Conservation (phyloP, 129 eudicot genomes). For the Artemisia argyi region DNA sequence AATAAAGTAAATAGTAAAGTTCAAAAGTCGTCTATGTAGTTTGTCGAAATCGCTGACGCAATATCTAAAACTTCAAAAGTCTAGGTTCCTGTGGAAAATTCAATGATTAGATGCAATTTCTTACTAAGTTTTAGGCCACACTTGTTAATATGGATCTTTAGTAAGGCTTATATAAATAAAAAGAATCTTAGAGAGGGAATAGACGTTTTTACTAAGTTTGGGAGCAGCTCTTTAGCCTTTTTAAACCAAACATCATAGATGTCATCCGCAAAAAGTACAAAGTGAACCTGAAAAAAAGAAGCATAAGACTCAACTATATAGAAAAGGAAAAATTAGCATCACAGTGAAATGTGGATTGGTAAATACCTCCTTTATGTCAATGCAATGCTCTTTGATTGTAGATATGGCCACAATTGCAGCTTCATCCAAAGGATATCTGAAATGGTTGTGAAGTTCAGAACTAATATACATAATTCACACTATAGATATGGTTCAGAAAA, state of each 20-base stretch:
- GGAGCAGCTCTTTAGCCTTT: slow-evolving; percentile 58
- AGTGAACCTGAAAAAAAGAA: slow-evolving; percentile 66
- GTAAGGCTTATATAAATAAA: too few relatives aligned
- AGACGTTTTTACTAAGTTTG: neutral
- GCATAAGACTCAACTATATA: neutral
- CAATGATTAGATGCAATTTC: too few relatives aligned
- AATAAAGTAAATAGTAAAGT: too few relatives aligned
- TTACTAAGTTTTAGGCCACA: too few relatives aligned
- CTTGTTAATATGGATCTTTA: too few relatives aligned
- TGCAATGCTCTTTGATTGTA: slow-evolving; percentile 64
- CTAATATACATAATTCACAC: neutral
- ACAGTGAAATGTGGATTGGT: too few relatives aligned
- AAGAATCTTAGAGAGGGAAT: too few relatives aligned
- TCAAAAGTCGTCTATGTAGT: too few relatives aligned
- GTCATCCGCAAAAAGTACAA: slow-evolving; percentile 72
- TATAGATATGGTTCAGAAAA: too few relatives aligned
- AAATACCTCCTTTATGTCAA: slow-evolving; percentile 73
- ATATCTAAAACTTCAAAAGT: too few relatives aligned
- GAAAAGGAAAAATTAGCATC: neutral
- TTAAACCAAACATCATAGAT: slow-evolving; percentile 65
- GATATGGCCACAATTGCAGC: slow-evolving; percentile 93
- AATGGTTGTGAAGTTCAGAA: slow-evolving; percentile 4
- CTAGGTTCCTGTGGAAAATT: too few relatives aligned
- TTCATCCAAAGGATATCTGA: slow-evolving; percentile 91
- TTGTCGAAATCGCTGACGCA: too few relatives aligned